phyloP scores from a whole-genome alignment of 331 rosid species.

The Prunus yedoensis region DNA sequence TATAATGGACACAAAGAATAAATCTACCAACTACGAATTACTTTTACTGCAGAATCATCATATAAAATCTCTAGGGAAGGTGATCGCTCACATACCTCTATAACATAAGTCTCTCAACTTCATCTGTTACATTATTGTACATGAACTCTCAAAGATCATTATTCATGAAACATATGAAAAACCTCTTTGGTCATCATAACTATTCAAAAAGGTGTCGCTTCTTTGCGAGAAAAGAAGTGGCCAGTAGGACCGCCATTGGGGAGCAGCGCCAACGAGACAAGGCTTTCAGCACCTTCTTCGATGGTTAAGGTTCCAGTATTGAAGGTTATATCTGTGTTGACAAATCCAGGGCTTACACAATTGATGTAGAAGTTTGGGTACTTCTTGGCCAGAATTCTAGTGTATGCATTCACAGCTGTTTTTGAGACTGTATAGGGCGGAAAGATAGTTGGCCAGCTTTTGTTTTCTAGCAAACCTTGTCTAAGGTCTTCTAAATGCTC shows the following conservation, averaged over 20 bases:
- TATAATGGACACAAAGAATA: too few relatives aligned
- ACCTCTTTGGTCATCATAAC: too few relatives aligned
- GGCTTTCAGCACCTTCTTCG: slow-evolving; percentile 52
- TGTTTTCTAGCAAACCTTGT: slow-evolving; percentile 31
- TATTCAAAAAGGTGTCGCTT: slow-evolving; percentile 14
- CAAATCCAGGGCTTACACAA: slow-evolving; percentile 40
- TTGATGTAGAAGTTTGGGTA: slow-evolving; percentile 34
- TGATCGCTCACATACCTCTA: too few relatives aligned
- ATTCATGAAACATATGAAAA: too few relatives aligned
- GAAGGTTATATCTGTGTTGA: slow-evolving; percentile 38
- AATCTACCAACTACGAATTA: too few relatives aligned
- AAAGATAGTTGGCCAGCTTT: slow-evolving; percentile 29
- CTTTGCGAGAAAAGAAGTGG: slow-evolving; percentile 17
- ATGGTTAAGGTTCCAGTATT: slow-evolving; percentile 28
- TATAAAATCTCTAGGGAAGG: too few relatives aligned
- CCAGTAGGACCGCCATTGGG: slow-evolving; percentile 45
- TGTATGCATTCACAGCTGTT: slow-evolving; percentile 35
- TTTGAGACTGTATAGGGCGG: slow-evolving; percentile 34
- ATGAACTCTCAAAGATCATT: too few relatives aligned
- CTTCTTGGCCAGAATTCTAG: slow-evolving; percentile 39
- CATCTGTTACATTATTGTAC: too few relatives aligned
- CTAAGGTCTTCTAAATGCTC: slow-evolving; percentile 32
- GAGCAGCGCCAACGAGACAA: slow-evolving; percentile 38
- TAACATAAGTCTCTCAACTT: too few relatives aligned
- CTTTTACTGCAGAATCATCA: too few relatives aligned